A percentile compares a stretch with the other conserved stretches of the same genome.
phyloP scores from a whole-genome alignment of 2,329 filamentous ascomycete species.

The Rachicladosporium sp. region DNA sequence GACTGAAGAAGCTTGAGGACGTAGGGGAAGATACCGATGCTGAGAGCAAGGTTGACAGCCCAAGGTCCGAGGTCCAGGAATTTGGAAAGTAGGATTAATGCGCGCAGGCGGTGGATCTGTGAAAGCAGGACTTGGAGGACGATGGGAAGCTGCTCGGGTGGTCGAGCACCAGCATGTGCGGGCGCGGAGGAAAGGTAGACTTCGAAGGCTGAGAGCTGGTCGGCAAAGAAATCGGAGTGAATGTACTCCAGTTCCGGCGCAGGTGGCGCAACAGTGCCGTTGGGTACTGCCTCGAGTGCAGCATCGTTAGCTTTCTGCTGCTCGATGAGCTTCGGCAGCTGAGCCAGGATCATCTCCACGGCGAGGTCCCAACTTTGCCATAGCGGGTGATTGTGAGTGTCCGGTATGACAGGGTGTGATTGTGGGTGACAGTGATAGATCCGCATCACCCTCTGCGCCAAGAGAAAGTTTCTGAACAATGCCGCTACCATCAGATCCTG shows the following conservation, averaged over 20 bases:
- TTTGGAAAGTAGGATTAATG: constrained; percentile 79
- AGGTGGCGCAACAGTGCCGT: constrained; percentile 9
- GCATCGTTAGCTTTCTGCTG: constrained; percentile 51
- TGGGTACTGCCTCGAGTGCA: constrained; percentile 10
- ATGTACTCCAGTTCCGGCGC: constrained; percentile 67
- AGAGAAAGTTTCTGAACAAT: constrained; percentile 86
- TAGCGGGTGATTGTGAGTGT: constrained; percentile 85
- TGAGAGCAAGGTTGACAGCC: constrained; percentile 95
- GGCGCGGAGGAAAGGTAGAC: constrained; percentile 85
- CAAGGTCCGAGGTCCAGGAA: constrained; percentile 93
- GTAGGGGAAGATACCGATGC: constrained; percentile 97
- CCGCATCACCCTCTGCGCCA: constrained; percentile 90
- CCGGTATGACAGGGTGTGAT: constrained; percentile 80
- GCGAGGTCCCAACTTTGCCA: constrained; percentile 98
- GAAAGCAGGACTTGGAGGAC: constrained; percentile 91
- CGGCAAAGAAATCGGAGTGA: constrained; percentile 91
- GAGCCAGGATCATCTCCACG: constrained; percentile 84
- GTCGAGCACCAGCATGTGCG: constrained; percentile 59
- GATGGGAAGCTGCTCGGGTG: constrained; percentile 85
- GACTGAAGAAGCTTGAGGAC: constrained; percentile 95
- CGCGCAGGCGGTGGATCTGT: constrained; percentile 83
- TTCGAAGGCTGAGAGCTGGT: constrained; percentile 93
- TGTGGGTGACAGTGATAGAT: constrained; percentile 93
- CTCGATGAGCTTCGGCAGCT: constrained; percentile 72
- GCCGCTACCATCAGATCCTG: constrained; percentile 99